Percentiles rank a stretch among this genome's conserved stretches.
Conservation (phyloP, 1,284 basidiomycete genomes). For the Rhodotorula mucilaginosa region DNA sequence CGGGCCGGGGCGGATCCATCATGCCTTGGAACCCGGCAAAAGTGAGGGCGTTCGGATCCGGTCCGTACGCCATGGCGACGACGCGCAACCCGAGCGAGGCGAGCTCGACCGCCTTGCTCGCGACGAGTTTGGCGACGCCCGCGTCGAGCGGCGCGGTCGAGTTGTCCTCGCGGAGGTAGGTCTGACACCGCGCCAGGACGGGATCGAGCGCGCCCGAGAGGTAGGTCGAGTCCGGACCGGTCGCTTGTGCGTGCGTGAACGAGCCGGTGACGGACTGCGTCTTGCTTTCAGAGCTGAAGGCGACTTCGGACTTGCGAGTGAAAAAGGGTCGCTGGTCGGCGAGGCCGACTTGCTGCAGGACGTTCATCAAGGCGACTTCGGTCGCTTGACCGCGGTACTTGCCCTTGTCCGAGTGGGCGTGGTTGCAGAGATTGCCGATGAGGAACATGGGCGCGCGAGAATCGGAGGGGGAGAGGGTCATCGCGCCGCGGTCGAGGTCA, state of each 20-base stretch:
- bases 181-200: conserved; percentile 77
- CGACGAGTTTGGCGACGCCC: conserved; percentile 64
- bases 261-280: conserved; percentile 85
- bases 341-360: conserved; percentile 68
- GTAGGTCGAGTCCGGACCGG: conserved; percentile 72
- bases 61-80: conserved; percentile 83
- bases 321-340: conserved; percentile 70
- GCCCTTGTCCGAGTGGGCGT: conserved; percentile 64
- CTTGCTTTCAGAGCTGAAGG: conserved; percentile 91
- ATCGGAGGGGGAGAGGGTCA: conserved; percentile 33
- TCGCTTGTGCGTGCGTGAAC: conserved; percentile 44
- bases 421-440: conserved; percentile 58
- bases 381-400: conserved; percentile 83
- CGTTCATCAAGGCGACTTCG: conserved; percentile 86
- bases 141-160: conserved; percentile 74
- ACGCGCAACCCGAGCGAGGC: conserved; percentile 78
- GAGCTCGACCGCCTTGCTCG: conserved; percentile 66
- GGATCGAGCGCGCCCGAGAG: conserved; percentile 90
- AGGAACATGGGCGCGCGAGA: conserved; percentile 58
- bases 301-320: conserved; percentile 70
- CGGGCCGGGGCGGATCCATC: conserved; percentile 89
- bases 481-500: conserved; percentile 54
- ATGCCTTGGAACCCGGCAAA: conserved; percentile 94
- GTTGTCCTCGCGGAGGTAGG: conserved; percentile 80
- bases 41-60: conserved; percentile 60